Base-by-base conservation (phyloP, 116 monocot species). In the Cymodocea nodosa region DNA sequence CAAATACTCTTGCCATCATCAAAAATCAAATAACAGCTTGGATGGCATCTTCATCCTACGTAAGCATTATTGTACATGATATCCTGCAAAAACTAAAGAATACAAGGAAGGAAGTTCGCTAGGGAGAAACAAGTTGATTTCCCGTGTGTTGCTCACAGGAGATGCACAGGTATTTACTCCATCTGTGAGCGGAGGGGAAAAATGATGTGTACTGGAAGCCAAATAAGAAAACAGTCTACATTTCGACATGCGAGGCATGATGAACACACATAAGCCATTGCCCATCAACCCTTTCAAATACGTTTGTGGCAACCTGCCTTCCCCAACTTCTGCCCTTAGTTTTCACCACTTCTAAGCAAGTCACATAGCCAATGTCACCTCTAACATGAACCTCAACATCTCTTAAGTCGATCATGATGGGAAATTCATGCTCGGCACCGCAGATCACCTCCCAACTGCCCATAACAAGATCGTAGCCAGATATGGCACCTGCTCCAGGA, bases 241-340 rank as follows among this genome's bases (percentile, higher is more conserved):
- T 72, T 51, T 90, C 83, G 10, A 95, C 69, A 74, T 95, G 95
- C 11, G 95, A 90, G 12, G 90, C 95, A 77, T 95, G 95, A 59
- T 95, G 95, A 62, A 87, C 62, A 65, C 85, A 87, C 14, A 95
- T 85, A 35, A 71, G 76, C 90, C 95, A 95, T 59, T 71, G 69
- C 15, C 83, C 95, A 61, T 87, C 77, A 35, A 95, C 71, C 74
- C 67, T 85, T 73, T 87, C 91, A 67, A 90, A 95, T 2, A 95
- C 87, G 77, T 95, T 95, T 10, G 95, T 95, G 0, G 95, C 95
- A 11, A 87, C 74, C 50, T 95, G 95, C 61, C 83, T 85, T 2
- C 95, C 95, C 95, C 95, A 95, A 23, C 80, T 85, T 59, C 82
- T 78, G 16, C 90, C 95, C 75, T 71, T 87, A 2, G 82, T 87